Evolutionary conservation across 2,329 filamentous ascomycete genomes (phyloP), one percentile per base, ranked within the genome.

Genomic region (Cordyceps farinosa): DNA sequence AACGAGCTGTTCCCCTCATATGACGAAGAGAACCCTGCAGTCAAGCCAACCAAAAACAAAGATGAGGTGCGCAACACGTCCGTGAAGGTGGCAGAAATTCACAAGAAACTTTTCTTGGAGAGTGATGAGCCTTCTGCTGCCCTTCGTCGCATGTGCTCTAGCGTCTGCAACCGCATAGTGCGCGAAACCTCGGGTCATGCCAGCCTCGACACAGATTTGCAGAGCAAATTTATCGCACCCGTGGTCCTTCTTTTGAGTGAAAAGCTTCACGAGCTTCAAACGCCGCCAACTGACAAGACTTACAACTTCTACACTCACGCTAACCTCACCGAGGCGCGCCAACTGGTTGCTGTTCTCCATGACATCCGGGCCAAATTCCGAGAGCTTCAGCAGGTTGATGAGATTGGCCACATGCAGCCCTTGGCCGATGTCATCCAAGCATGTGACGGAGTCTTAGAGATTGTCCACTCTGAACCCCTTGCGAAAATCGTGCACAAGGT

Each of bases 251-350:
- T 85, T 1, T 74, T 96, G 1, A 81, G 88, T 63, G 84, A 89
- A 65, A 84, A 86, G 68, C 75, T 86, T 36, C 77, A 79, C 44
- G 71, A 70, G 3, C 72, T 82, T 57, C 74, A 72, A 29, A 71
- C 72, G 3, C 68, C 67, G 1, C 68, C 75, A 6, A 76, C 77
- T 5, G 70, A 78, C 36, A 75, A 72, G 22, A 69, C 70, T 1
- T 96, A 94, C 79, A 97, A 97, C 76, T 97, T 99, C 74, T 99
- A 99, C 75, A 88, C 85, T 0, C 89, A 96, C 70, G 75, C 88
- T 3, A 96, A 98, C 69, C 78, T 94, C 13, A 74, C 79, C 1
- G 91, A 98, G 76, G 87, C 87, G 10, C 87, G 89, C 65, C 90
- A 87, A 65, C 81, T 97, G 4, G 86, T 95, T 32, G 77, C 74